Percentiles rank a stretch among this genome's conserved stretches.
Evolutionary conservation across 2,329 filamentous ascomycete genomes (phyloP).

Genomic region (Thielaviopsis ethacetica): DNA sequence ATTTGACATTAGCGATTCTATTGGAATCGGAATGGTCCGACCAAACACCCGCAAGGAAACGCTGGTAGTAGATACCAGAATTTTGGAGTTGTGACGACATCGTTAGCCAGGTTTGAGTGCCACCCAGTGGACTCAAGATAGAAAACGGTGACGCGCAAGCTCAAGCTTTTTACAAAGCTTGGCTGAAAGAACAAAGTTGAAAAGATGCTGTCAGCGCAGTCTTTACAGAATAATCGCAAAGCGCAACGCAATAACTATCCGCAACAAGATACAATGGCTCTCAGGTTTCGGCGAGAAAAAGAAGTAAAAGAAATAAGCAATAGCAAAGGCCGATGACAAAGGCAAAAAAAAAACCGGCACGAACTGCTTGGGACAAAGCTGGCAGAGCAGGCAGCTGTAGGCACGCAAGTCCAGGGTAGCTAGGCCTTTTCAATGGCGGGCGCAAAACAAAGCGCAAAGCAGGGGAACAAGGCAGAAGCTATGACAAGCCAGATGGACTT

Average conservation of each 20-base stretch:
- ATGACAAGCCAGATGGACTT: too few species aligned
- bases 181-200: too few species aligned
- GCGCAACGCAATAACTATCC: too few species aligned
- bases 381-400: too few species aligned
- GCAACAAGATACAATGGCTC: neutral
- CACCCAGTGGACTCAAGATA: neutral
- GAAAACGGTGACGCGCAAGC: neutral
- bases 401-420: too few species aligned
- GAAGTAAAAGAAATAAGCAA: neutral
- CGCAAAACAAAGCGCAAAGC: too few species aligned
- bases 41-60: slow-evolving; percentile 5
- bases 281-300: neutral
- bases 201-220: too few species aligned
- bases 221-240: too few species aligned
- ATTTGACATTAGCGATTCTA: neutral
- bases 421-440: too few species aligned
- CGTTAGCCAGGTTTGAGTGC: neutral
- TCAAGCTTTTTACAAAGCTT: neutral
- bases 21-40: neutral
- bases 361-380: too few species aligned
- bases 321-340: neutral
- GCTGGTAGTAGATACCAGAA: neutral
- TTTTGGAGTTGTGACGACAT: neutral
- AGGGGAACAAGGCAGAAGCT: too few species aligned
- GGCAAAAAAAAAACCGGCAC: neutral